Percentiles rank a stretch among this genome's conserved stretches.
Conservation (phyloP, 768 basidiomycete species). For the Cyclocybe cylindracea region DNA sequence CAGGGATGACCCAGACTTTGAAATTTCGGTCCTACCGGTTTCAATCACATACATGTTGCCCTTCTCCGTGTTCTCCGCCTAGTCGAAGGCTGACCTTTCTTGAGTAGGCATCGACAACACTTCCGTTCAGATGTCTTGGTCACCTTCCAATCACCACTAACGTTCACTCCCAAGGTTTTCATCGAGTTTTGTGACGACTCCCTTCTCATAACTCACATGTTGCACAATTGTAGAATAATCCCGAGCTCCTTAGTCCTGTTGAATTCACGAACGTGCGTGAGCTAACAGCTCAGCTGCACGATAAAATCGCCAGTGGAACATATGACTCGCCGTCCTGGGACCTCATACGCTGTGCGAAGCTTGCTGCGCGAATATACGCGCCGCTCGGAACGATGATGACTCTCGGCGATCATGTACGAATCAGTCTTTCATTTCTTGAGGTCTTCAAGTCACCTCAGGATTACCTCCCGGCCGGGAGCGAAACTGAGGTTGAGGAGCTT, state of each 20-base stretch:
- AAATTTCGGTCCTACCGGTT: constrained; percentile 72
- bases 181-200: too few species aligned
- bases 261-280: constrained; percentile 60
- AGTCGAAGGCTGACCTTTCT: constrained; percentile 8
- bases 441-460: constrained; percentile 57
- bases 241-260: constrained; percentile 70
- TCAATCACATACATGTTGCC: constrained; percentile 81
- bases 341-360: constrained; percentile 70
- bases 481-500: constrained; percentile 25
- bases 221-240: constrained; percentile 50
- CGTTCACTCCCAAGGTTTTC: constrained; percentile 61
- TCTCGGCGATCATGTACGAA: constrained; percentile 81
- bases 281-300: constrained; percentile 62
- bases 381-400: constrained; percentile 87
- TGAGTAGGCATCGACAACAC: constrained; percentile 73
- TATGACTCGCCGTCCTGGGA: constrained; percentile 88
- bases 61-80: not conserved
- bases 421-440: constrained; percentile 75
- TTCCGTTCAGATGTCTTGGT: constrained; percentile 89
- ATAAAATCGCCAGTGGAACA: constrained; percentile 73
- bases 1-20: constrained; percentile 65
- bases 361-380: constrained; percentile 79
- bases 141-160: constrained; percentile 73
- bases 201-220: not conserved
- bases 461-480: constrained; percentile 16